phyloP scores from a whole-genome alignment of 176 grass and related monocot species.

The Pontederia paniculata region DNA sequence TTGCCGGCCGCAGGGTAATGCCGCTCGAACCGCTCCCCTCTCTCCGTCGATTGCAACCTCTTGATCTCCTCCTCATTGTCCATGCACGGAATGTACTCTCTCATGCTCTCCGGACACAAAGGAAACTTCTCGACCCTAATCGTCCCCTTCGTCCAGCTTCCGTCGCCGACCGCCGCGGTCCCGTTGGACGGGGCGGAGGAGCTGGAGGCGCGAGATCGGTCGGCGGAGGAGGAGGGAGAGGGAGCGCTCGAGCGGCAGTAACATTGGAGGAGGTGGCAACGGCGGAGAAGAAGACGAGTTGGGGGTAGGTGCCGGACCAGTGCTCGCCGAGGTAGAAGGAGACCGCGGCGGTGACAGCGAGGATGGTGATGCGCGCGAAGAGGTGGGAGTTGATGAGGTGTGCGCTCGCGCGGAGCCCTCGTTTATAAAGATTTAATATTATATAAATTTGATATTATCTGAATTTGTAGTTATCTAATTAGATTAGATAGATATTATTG shows the following conservation, averaged over 20 bases:
- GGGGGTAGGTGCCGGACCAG: slow-evolving; percentile 43
- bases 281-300: slow-evolving; percentile 13
- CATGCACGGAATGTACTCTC: slow-evolving; percentile 88
- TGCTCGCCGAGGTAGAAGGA: slow-evolving; percentile 74
- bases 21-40: slow-evolving; percentile 71
- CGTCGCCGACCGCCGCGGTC: not conserved
- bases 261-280: slow-evolving; percentile 12
- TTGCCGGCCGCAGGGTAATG: slow-evolving; percentile 65
- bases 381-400: slow-evolving; percentile 36
- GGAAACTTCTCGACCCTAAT: slow-evolving; percentile 33
- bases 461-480: too few species aligned
- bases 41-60: slow-evolving; percentile 45
- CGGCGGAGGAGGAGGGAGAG: not conserved
- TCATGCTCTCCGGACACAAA: slow-evolving; percentile 46
- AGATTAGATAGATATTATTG: too few species aligned
- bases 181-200: slow-evolving; percentile 18
- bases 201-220: not conserved
- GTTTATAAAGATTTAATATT: too few species aligned
- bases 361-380: slow-evolving; percentile 31
- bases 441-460: too few species aligned
- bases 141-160: slow-evolving; percentile 1
- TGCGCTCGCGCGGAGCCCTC: slow-evolving; percentile 2
- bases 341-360: slow-evolving; percentile 49
- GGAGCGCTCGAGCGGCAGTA: not conserved
- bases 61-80: slow-evolving; percentile 78